A percentile compares a stretch with the other conserved stretches of the same genome.
These are phyloP conservation scores for Candida glaebosa DNA, from an alignment of 805 yeast species.

Conservation along the genomic window DNA sequence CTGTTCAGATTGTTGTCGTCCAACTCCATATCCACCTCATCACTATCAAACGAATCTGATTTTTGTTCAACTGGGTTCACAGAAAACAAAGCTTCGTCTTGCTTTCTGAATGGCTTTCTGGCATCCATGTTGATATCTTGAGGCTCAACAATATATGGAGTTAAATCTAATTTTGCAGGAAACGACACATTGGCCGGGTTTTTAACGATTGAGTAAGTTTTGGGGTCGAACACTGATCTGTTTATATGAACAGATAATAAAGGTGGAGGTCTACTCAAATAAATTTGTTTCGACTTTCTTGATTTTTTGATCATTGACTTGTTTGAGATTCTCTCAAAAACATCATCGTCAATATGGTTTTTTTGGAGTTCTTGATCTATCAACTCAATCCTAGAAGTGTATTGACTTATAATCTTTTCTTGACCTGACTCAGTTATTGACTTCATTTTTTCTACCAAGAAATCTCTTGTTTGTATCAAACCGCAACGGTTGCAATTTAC, in stretches of 20 bases:
- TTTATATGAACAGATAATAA: constrained; percentile 83
- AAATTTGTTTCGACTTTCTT: constrained; percentile 79
- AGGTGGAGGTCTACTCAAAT: constrained; percentile 78
- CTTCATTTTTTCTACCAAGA: constrained; percentile 38
- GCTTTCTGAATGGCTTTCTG: constrained; percentile 65
- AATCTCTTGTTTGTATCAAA: constrained; percentile 55
- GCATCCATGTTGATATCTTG: constrained; percentile 77
- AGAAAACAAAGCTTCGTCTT: constrained; percentile 32
- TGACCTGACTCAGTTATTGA: constrained; percentile 39
- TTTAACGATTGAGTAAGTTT: constrained; percentile 77
- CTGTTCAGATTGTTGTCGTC: neutral
- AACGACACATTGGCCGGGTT: constrained; percentile 80
- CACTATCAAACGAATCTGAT: constrained; percentile 10
- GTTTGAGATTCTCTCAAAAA: constrained; percentile 68
- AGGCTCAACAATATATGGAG: constrained; percentile 66
- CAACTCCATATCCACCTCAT: constrained; percentile 5
- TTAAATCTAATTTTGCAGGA: constrained; percentile 64
- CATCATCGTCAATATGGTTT: constrained; percentile 76
- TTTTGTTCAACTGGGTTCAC: constrained; percentile 4
- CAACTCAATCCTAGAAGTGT: constrained; percentile 24
- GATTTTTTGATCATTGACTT: constrained; percentile 71
- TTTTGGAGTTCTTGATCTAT: constrained; percentile 50
- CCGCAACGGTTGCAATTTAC: constrained; percentile 96
- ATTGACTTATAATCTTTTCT: constrained; percentile 27
- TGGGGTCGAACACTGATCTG: constrained; percentile 88